Evolutionary conservation across 2,329 filamentous ascomycete species (phyloP), one percentile per base, ranked within the genome.

Genomic region (Sarocladium strictum): DNA sequence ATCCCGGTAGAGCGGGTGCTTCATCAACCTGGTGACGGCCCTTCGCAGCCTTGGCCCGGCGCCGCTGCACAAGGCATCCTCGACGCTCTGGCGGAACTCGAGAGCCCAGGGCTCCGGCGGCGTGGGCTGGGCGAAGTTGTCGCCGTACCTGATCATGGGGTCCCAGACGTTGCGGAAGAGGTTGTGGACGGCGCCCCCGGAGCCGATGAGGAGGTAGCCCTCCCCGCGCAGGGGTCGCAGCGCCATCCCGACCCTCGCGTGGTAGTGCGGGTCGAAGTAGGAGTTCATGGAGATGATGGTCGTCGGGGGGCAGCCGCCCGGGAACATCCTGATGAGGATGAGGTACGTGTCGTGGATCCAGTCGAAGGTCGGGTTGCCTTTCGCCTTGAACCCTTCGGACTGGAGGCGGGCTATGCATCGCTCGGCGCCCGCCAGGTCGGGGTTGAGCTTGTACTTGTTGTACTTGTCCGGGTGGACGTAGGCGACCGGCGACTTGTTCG

Each of bases 331-430:
- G 63, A 87, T 85, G 9, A 87, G 71, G 55, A 88, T 79, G 2
- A 88, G 75, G 62, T 83, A 88, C 0, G 82, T 86, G 66, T 89
- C 85, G 70, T 89, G 84, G 63, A 88, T 87, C 85, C 84, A 88
- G 62, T 87, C 80, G 59, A 88, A 88, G 0, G 63, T 72, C 0
- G 73, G 61, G 62, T 87, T 83, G 1, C 65, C 69, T 3, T 66
- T 63, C 1, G 76, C 80, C 32, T 80, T 71, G 66, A 87, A 79
- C 9, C 83, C 83, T 1, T 43, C 11, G 21, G 40, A 74, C 72
- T 2, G 59, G 2, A 87, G 72, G 53, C 81, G 68, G 0, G 67
- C 59, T 45, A 85, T 72, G 62, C 78, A 79, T 9, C 70, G 69
- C 17, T 76, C 65, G 0, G 74, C 76, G 10, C 74, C 81, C 3